Conservation (phyloP, 2,329 filamentous ascomycete species). For the Ceratocystiopsis sp. region DNA sequence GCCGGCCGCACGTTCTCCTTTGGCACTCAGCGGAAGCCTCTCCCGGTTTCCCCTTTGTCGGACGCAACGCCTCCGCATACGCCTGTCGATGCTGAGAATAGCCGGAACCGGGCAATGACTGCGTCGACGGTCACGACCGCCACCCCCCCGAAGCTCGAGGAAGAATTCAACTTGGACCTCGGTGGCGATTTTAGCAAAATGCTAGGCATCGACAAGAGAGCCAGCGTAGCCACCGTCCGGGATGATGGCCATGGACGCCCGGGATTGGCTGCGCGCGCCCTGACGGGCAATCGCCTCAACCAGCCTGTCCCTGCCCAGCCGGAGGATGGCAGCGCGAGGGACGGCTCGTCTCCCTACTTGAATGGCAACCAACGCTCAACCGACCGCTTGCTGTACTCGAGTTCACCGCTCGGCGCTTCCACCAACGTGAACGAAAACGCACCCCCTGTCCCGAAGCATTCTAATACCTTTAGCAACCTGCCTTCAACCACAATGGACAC, state of each 20-base stretch:
- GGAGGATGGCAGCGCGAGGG: conserved; percentile 21
- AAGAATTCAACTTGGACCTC: conserved; percentile 31
- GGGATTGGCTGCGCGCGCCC: conserved; percentile 21
- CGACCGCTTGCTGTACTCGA: conserved; percentile 27
- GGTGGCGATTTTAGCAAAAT: conserved; percentile 42
- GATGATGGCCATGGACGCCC: conserved; percentile 21
- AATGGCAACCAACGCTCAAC: conserved; percentile 34
- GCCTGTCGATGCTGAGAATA: conserved; percentile 15
- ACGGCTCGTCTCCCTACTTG: conserved; percentile 32
- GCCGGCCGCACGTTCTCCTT: conserved; percentile 44
- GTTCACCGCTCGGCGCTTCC: conserved; percentile 18
- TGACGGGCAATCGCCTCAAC: conserved; percentile 27
- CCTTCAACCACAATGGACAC: conserved; percentile 6
- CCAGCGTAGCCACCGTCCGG: conserved; percentile 30
- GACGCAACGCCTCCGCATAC: conserved; percentile 16
- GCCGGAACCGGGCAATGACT: conserved; percentile 32
- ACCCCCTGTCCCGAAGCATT: conserved; percentile 24
- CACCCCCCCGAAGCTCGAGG: conserved; percentile 31
- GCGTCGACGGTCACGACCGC: conserved; percentile 35
- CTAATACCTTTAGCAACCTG: conserved; percentile 14
- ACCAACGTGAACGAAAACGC: conserved; percentile 16
- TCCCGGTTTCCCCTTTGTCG: conserved; percentile 16
- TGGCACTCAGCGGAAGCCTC: conserved; percentile 35
- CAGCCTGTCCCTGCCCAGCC: conserved; percentile 31
- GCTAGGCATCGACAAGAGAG: conserved; percentile 41